Evolutionary conservation across 352 stramenopile genomes (phyloP).

Genomic region (Globisporangium okanoganense): DNA sequence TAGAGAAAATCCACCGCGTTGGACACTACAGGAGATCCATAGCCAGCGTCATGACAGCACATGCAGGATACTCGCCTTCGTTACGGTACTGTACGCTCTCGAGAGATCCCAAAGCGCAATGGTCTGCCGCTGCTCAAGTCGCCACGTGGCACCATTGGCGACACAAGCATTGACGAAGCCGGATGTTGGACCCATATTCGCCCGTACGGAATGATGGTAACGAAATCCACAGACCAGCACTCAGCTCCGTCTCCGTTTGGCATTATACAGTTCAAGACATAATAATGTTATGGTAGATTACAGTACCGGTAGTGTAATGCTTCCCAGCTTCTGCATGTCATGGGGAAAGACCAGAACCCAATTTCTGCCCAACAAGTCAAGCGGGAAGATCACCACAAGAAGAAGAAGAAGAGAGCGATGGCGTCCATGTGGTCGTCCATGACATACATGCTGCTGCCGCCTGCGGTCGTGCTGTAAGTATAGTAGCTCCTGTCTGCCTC

Average conservation of each 20-base stretch:
- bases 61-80: background rate
- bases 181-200: slow-evolving; percentile 4
- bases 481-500: background rate
- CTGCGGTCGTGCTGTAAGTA: slow-evolving; percentile 73
- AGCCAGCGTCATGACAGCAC: background rate
- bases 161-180: slow-evolving; percentile 1
- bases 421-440: slow-evolving; percentile 71
- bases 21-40: background rate
- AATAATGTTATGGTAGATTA: background rate
- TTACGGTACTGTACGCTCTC: background rate
- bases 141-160: background rate
- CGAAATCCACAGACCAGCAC: slow-evolving; percentile 12
- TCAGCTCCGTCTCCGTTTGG: background rate
- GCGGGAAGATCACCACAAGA: slow-evolving; percentile 4
- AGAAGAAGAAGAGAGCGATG: slow-evolving; percentile 24
- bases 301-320: background rate
- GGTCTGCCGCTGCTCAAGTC: background rate
- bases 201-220: slow-evolving; percentile 6
- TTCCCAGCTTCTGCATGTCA: background rate
- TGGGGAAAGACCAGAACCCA: slow-evolving; percentile 1
- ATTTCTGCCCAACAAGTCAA: background rate
- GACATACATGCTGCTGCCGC: slow-evolving; percentile 73
- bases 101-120: background rate
- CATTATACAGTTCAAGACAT: background rate
- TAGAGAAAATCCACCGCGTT: background rate